Conservation (phyloP, 495 filamentous ascomycete species). For the Lepidopterella palustris region DNA sequence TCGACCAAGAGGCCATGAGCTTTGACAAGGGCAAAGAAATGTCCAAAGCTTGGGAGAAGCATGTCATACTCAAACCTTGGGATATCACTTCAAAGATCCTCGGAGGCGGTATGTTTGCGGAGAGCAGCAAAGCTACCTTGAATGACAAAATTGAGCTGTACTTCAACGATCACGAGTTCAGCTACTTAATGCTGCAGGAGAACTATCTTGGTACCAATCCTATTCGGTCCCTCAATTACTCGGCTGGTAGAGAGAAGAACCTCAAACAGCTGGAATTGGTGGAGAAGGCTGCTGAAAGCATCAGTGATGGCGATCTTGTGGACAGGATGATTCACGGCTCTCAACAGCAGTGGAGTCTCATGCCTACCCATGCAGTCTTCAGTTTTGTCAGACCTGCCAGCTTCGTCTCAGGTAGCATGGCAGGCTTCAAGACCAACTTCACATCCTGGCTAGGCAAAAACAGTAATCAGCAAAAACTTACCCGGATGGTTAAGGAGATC, state of each 20-base stretch:
- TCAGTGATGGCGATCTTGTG: conserved; percentile 94
- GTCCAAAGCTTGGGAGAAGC: conserved; percentile 98
- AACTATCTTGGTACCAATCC: conserved; percentile 88
- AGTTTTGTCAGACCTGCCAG: conserved; percentile 91
- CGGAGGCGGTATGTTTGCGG: conserved; percentile 76
- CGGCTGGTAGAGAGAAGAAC: conserved; percentile 55
- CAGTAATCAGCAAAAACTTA: conserved; percentile 78
- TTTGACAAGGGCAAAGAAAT: conserved; percentile 81
- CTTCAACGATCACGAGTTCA: conserved; percentile 98
- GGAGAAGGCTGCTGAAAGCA: conserved; percentile 84
- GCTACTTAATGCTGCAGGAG: conserved; percentile 94
- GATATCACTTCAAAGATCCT: conserved; percentile 93
- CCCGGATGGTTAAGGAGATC: conserved; percentile 83
- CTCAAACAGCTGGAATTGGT: conserved; percentile 77
- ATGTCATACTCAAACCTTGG: conserved; percentile 93
- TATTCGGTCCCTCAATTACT: conserved; percentile 49
- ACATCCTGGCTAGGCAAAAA: conserved; percentile 92
- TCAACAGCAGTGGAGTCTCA: conserved; percentile 96
- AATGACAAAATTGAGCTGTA: conserved; percentile 99
- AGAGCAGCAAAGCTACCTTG: conserved; percentile 70
- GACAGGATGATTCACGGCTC: conserved; percentile 97
- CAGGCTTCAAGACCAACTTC: conserved; percentile 54
- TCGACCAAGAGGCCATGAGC: conserved; percentile 71
- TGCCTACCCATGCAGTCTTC: conserved; percentile 96
- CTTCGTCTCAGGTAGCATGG: conserved; percentile 71